Evolutionary conservation across 129 eudicot genomes (phyloP), one percentile per base, ranked within the genome.

Genomic region (Tagetes erecta): DNA sequence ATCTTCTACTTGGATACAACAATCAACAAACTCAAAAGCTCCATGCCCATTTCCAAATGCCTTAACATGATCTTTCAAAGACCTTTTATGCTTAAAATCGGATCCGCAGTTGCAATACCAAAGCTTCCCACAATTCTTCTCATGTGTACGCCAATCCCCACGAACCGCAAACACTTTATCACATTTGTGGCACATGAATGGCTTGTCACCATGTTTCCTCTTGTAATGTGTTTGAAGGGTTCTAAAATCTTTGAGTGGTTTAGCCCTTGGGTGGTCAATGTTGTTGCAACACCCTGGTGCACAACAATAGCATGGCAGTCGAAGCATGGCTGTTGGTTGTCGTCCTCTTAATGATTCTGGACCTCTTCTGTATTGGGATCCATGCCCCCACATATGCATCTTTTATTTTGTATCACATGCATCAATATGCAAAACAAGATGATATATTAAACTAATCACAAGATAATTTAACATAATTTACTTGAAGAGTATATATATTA

Each of bases 351-450:
- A 83, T 10, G 97, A 91, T 68, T 91, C 91, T 8, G 91, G 91
- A 30, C 97, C 97, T 57, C 84, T 86, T 70, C 97, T 68, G 77
- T 85, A 91, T 59, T 91, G 89, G 3, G 97, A 91, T 33, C 97
- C 97, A 53, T 91, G 97, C 64, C 97, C 95, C 97, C 97, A 91
- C 97, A 91, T 91, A 78, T 91, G 97, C 97, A 91, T 91, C 97
- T 91, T 36, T 64, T 49, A 20, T 20, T 20, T 12, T 44, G 49
- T 44, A 44, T 6, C 8, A 42, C 47, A 13, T 46, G 14, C 20
- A 62, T 36, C 37, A 58, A 30, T 72, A 40, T 13, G 57, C 46
- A 74, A 39, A 39, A 71, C 6, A 11, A 55, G 31, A 50, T 65
- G 71, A 75, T 74, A 37, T 63, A 74, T 75, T 50, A 75, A 31